Evolutionary conservation across 179 eudicot genomes (phyloP).

Genomic region (Silene coronaria): DNA sequence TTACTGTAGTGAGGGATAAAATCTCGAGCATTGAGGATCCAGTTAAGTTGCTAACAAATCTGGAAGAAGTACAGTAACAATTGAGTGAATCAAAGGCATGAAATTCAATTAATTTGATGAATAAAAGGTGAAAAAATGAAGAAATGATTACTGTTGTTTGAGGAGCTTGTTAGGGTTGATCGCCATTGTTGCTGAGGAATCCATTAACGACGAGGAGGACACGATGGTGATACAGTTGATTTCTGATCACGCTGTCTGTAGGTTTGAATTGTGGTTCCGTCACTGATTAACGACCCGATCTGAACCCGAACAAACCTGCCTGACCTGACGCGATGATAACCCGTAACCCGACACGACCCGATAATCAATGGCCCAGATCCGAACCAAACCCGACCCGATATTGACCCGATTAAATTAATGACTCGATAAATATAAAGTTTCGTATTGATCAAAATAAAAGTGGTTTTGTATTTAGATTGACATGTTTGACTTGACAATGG

Average conservation of each 20-base stretch:
- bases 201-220: slow-evolving; percentile 31
- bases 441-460: too few relatives aligned
- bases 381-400: too few relatives aligned
- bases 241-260: neutral
- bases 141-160: slow-evolving; percentile 59
- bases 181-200: slow-evolving; percentile 37
- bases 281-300: too few relatives aligned
- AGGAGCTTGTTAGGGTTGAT: slow-evolving; percentile 77
- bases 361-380: too few relatives aligned
- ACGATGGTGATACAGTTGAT: neutral
- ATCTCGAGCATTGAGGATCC: slow-evolving; percentile 85
- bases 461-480: too few relatives aligned
- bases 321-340: too few relatives aligned
- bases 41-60: slow-evolving; percentile 89
- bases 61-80: slow-evolving; percentile 16
- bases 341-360: too few relatives aligned
- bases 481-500: too few relatives aligned
- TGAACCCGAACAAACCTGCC: too few relatives aligned
- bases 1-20: slow-evolving; percentile 38
- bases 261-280: neutral
- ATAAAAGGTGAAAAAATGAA: neutral
- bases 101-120: neutral
- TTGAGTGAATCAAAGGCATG: neutral
- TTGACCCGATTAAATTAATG: too few relatives aligned
- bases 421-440: too few relatives aligned